Conservation (phyloP, 1,139 yeast genomes). For the Candida glucosophila region DNA sequence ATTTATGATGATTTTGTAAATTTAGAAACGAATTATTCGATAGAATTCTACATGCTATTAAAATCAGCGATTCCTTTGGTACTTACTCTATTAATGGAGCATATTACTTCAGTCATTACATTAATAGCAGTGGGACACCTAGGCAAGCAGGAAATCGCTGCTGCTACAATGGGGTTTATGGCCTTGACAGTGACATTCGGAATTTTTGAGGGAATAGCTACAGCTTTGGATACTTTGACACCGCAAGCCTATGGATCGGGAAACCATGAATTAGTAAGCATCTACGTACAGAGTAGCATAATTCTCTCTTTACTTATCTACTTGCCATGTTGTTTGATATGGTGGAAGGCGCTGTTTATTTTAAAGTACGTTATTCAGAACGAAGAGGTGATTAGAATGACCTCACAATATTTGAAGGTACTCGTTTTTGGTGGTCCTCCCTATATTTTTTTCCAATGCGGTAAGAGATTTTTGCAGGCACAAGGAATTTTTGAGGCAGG, state of each 20-base stretch:
- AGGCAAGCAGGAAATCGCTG: constrained; percentile 66
- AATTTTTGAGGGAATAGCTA: constrained; percentile 79
- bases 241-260: constrained; percentile 80
- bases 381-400: constrained; percentile 50
- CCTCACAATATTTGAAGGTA: constrained; percentile 57
- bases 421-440: constrained; percentile 77
- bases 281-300: constrained; percentile 58
- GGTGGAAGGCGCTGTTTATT: constrained; percentile 59
- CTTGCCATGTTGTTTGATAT: constrained; percentile 52
- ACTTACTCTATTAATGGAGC: constrained; percentile 62
- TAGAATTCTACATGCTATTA: constrained; percentile 41
- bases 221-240: constrained; percentile 80
- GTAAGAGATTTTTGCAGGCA: constrained; percentile 78
- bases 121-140: constrained; percentile 66
- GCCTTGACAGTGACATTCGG: constrained; percentile 80
- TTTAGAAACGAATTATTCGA: constrained; percentile 34
- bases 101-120: constrained; percentile 62
- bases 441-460: constrained; percentile 72
- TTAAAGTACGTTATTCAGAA: constrained; percentile 48
- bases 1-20: constrained; percentile 25
- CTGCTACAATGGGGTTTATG: constrained; percentile 84
- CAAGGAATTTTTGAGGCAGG: constrained; percentile 93
- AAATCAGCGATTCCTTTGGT: constrained; percentile 58
- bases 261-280: constrained; percentile 49
- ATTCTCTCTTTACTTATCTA: constrained; percentile 46